phyloP scores from a whole-genome alignment of 306 rosid genomes.

The Medicago arabica region DNA sequence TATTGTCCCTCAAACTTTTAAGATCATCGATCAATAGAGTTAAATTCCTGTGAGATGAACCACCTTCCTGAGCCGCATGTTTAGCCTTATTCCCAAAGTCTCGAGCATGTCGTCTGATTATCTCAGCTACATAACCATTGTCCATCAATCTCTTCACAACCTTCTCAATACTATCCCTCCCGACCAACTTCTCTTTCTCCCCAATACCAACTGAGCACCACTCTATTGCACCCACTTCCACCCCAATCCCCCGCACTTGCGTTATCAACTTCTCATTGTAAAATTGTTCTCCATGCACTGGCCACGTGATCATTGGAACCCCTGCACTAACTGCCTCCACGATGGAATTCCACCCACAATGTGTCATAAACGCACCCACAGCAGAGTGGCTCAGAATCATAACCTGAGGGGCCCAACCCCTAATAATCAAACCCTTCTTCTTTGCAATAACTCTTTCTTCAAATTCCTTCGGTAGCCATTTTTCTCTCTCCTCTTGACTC shows the following conservation, averaged over 20 bases:
- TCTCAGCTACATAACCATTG: slow-evolving; percentile 34
- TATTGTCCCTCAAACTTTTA: slow-evolving; percentile 22
- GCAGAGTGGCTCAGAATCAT: slow-evolving; percentile 16
- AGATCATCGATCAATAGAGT: slow-evolving; percentile 31
- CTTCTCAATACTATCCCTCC: slow-evolving; percentile 37
- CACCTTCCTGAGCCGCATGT: slow-evolving; percentile 26
- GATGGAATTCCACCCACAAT: slow-evolving; percentile 47
- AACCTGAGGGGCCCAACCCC: slow-evolving; percentile 49
- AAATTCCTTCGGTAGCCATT: slow-evolving; percentile 46
- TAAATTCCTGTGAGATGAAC: slow-evolving; percentile 30
- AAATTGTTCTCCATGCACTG: slow-evolving; percentile 39
- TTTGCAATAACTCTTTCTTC: background rate
- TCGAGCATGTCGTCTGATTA: slow-evolving; percentile 25
- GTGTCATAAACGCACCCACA: slow-evolving; percentile 34
- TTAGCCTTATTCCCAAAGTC: slow-evolving; percentile 41
- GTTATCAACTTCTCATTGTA: slow-evolving; percentile 47
- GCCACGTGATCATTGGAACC: slow-evolving; percentile 50
- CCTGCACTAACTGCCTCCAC: slow-evolving; percentile 34
- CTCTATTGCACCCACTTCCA: slow-evolving; percentile 49
- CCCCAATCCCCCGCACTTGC: slow-evolving; percentile 43
- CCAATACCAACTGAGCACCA: slow-evolving; percentile 7
- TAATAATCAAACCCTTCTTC: slow-evolving; percentile 31
- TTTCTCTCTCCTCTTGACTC: slow-evolving; percentile 30
- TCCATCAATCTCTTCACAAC: slow-evolving; percentile 47
- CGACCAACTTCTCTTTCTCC: slow-evolving; percentile 26